These are phyloP conservation scores for Remersonia thermophila DNA, from an alignment of 2,329 filamentous ascomycete genomes.

Conservation along the genomic window DNA sequence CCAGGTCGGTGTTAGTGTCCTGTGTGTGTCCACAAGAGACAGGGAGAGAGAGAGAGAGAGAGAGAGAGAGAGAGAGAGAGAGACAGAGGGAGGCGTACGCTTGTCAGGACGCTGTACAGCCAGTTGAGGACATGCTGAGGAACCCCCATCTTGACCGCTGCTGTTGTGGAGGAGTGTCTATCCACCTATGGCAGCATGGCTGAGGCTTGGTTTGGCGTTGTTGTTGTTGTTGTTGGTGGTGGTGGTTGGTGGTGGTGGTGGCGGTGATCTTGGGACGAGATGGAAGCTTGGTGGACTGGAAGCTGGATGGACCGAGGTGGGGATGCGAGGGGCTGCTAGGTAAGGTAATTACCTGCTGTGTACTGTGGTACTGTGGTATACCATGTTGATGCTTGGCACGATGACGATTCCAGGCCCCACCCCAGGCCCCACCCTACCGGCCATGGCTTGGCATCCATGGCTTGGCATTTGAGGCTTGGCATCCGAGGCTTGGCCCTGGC, in stretches of 20 bases:
- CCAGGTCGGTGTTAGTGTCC: conserved; percentile 7
- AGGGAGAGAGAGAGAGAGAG: not conserved
- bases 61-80: not conserved
- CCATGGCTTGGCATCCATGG: no score
- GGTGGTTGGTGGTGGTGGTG: not conserved
- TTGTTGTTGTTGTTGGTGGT: conserved; percentile 1
- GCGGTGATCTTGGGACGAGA: no score
- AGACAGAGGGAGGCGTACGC: conserved; percentile 34
- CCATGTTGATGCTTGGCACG: no score
- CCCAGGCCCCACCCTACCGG: no score
- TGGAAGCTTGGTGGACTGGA: no score
- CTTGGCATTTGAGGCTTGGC: no score
- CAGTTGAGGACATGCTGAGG: conserved; percentile 86
- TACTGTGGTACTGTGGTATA: no score
- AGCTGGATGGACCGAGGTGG: no score
- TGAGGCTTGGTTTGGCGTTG: not conserved
- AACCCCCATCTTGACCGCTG: conserved; percentile 46
- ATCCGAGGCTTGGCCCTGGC: no score
- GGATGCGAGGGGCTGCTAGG: no score
- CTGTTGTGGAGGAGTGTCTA: conserved; percentile 2
- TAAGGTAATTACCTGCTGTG: no score
- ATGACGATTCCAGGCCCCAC: no score
- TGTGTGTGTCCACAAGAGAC: not conserved
- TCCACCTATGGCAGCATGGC: conserved; percentile 15
- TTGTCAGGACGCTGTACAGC: conserved; percentile 83